Base-by-base conservation (phyloP, 164 flowering plant species). In the Vitis labrusca region DNA sequence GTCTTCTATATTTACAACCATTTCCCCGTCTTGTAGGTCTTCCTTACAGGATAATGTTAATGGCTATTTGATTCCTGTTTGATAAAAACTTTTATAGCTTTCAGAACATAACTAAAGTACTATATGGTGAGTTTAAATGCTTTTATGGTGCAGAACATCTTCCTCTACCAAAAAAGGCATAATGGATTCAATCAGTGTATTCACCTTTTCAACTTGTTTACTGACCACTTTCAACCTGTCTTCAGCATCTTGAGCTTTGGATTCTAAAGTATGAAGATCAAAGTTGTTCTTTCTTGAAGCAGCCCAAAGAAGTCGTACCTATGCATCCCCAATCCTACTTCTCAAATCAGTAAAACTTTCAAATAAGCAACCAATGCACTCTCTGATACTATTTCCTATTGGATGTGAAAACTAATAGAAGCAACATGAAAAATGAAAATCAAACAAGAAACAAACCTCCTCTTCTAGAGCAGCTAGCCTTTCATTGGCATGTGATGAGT, bases 251-350 rank as follows among this genome's bases (percentile, higher is more conserved):
- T 68, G 78, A 15, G 81, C 87, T 77, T 85, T 82, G 15, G 80
- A 66, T 78, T 89, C 82, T 65, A 90, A 67, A 49, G 64, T 55
- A 71, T 85, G 86, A 67, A 89, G 58, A 65, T 90, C 88, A 76
- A 90, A 88, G 61, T 93, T 89, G 86, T 81, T 90, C 73, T 77
- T 81, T 68, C 93, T 88, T 54, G 83, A 86, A 44, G 73, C 76
- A 59, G 74, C 88, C 97, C 95, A 90, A 1, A 93, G 88, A 70
- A 54, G 77, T 74, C 68, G 84, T 68, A 90, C 87, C 98, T 93
- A 81, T 67, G 80, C 69, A 78, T 69, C 30, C 69, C 65, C 74
- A 81, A 72, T 49, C 30, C 71, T 66, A 76, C 66, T 76, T 62
- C 50, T 58, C 64, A 65, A 66, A 63, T 81, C 63, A 79, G 77